Conservation (phyloP, 2,329 filamentous ascomycete genomes). For the Epichloe sp. region DNA sequence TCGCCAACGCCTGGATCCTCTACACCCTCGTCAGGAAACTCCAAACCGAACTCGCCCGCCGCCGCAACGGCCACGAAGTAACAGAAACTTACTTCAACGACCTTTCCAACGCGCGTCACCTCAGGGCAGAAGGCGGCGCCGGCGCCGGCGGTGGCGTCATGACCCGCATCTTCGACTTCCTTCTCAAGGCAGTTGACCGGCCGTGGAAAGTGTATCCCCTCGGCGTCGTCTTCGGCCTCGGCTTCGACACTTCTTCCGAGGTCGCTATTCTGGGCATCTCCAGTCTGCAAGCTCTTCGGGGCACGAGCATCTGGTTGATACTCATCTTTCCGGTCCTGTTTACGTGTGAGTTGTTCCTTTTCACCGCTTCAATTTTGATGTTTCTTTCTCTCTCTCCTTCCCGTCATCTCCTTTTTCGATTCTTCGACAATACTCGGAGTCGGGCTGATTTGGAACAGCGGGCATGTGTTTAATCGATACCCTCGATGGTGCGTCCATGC, state of each 20-base stretch:
- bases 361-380: background rate
- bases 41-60: conserved; percentile 38
- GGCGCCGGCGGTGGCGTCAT: conserved; percentile 55
- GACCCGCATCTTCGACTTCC: conserved; percentile 53
- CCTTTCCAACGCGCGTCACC: conserved; percentile 26
- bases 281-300: conserved; percentile 71
- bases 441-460: conserved; percentile 28
- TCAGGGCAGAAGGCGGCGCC: conserved; percentile 65
- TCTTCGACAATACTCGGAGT: background rate
- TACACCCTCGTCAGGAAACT: conserved; percentile 63
- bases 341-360: conserved; percentile 43
- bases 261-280: conserved; percentile 85
- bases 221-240: conserved; percentile 77
- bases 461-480: conserved; percentile 96
- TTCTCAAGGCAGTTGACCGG: conserved; percentile 61
- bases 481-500: conserved; percentile 87
- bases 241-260: conserved; percentile 92
- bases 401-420: background rate
- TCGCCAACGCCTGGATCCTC: conserved; percentile 78
- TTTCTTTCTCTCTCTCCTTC: too few species aligned
- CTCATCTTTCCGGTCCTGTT: conserved; percentile 84
- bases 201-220: conserved; percentile 97
- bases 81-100: conserved; percentile 8
- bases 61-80: conserved; percentile 16
- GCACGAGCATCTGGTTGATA: conserved; percentile 88